Evolutionary conservation across 192 early-diverging fungal species (phyloP), one percentile per base, ranked within the genome.

Genomic region (Chytriomyces sp.): DNA sequence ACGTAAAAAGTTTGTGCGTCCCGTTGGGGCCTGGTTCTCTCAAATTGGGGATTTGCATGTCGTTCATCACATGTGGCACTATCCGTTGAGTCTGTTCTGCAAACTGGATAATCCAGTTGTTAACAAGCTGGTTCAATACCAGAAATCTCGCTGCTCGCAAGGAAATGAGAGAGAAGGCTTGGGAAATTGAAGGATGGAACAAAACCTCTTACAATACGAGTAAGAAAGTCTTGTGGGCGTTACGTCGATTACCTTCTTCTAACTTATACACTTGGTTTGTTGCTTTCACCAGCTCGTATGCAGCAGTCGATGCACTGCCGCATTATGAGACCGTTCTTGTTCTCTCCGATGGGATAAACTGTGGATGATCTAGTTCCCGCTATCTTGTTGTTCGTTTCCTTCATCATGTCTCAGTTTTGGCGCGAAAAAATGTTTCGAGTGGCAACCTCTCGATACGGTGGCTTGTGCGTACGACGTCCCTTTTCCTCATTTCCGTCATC

Each of bases 1-100:
- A 72, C 84, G 95, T 32, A 82, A 87, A 49, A 89, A 93, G 77
- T 92, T 92, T 75, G 93, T 93, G 73, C 90, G 92, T 70, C 96
- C 94, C 32, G 91, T 98, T 60, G 96, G 96, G 14, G 96, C 94
- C 4, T 98, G 96, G 96, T 98, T 98, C 77, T 91, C 88, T 44
- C 96, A 98, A 82, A 84, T 96, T 31, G 94, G 94, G 25, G 76
- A 85, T 22, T 77, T 98, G 44, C 93, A 95, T 77, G 88, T 87
- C 63, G 95, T 98, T 4, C 94, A 96, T 77, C 95, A 98, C 62
- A 88, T 95, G 83, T 94, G 93, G 93, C 87, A 86, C 75, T 94
- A 98, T 76, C 87, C 92, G 89, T 90, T 78, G 77, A 82, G 77
- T 33, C 63, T 70, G 12, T 22, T 63, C 17, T 12, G 39, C 39